Base-by-base conservation (phyloP, 768 basidiomycete species). In the Lactifluus piperatus region DNA sequence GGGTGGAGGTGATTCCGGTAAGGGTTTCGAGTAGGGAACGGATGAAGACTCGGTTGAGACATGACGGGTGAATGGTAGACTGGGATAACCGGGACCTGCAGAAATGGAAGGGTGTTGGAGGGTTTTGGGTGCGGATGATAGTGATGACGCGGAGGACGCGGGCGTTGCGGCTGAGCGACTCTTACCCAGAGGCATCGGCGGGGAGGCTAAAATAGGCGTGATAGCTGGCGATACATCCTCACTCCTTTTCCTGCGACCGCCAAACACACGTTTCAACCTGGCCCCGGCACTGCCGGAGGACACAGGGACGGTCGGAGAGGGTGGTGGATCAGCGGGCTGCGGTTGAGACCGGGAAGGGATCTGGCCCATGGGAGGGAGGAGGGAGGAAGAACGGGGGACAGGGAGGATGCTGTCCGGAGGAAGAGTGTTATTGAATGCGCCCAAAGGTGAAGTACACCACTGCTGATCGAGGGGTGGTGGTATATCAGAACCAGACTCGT, bases 261-360 rank as follows among this genome's bases (percentile, higher is more conserved):
- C 81, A 65, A 84, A 81, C 4, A 77, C 82, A 56, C 83, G 82
- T 66, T 80, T 83, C 49, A 86, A 70, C 66, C 76, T 81, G 60
- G 71, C 70, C 26, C 81, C 79, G 30, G 77, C 71, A 69, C 61
- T 20, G 56, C 61, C 50, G 59, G 67, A 36, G 16, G 64, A 55
- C 30, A 62, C 52, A 39, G 64, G 60, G 37, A n/a, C 46, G 50
- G 60, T 57, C 24, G 54, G 65, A 20, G 67, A 62, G 64, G 68
- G 36, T 69, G 68, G 61, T 20, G 65, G 37, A 64, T 62, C 36
- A 69, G 66, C 1, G 11, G 14, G 44, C 50, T 56, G 54, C 69
- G 47, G 22, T 62, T 68, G 51, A 60, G 67, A 56, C 54, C 66
- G 48, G 57, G 68, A 66, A 58, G 68, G 68, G 24, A 67, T 65